A percentile compares a stretch with the other conserved stretches of the same genome.
Evolutionary conservation across 768 basidiomycete genomes (phyloP).

Genomic region (Saitozyma podzolica): DNA sequence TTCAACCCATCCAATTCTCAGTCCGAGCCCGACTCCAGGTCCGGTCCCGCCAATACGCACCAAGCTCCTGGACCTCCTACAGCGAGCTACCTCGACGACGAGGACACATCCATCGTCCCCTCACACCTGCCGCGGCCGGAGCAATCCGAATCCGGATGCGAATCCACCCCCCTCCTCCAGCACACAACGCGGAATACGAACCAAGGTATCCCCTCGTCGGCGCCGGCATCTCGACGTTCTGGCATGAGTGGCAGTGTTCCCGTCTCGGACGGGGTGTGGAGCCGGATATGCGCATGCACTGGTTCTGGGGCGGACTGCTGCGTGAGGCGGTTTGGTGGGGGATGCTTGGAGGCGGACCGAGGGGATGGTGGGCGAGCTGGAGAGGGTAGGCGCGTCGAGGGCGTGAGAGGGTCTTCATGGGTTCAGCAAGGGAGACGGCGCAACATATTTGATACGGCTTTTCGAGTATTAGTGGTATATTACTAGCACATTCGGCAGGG

Average conservation of each 20-base stretch:
- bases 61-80: not conserved
- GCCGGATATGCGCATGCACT: constrained; percentile 36
- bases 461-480: too few relatives aligned
- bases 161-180: not conserved
- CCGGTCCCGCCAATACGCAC: not conserved
- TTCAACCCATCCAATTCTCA: not conserved
- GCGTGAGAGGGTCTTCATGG: too few relatives aligned
- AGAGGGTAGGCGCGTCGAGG: too few relatives aligned
- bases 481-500: too few relatives aligned
- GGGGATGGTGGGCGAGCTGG: not conserved
- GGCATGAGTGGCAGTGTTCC: constrained; percentile 48
- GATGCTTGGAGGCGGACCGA: constrained; percentile 15
- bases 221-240: constrained; percentile 41
- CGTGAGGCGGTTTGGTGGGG: constrained; percentile 32
- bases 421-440: too few relatives aligned
- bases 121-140: not conserved
- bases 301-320: constrained; percentile 26
- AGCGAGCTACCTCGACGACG: not conserved
- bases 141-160: not conserved
- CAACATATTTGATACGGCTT: too few relatives aligned
- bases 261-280: constrained; percentile 35
- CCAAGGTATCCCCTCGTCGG: constrained; percentile 34
- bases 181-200: not conserved
- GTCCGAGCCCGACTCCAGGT: not conserved
- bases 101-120: not conserved